phyloP scores from a whole-genome alignment of 805 yeast species.

The Lipomyces kockii region DNA sequence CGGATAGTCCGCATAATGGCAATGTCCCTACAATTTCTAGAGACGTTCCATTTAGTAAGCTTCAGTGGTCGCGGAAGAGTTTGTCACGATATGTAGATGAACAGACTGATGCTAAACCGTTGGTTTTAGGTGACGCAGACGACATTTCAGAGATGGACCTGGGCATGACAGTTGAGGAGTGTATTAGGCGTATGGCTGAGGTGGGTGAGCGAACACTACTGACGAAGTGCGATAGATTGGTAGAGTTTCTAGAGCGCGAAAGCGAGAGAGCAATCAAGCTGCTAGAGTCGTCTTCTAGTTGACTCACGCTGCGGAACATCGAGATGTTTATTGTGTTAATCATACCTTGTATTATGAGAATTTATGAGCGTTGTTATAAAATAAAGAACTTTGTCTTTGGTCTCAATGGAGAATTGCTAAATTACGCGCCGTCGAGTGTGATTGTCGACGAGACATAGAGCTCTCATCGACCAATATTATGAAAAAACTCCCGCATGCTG shows the following conservation, averaged over 20 bases:
- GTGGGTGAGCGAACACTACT: conserved; percentile 57
- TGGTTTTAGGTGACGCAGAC: not conserved
- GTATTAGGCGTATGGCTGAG: conserved; percentile 63
- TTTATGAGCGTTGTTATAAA: not conserved
- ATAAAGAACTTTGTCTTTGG: not conserved
- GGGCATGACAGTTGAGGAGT: conserved; percentile 69
- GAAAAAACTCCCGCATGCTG: too few species aligned
- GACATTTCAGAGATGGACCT: conserved; percentile 54
- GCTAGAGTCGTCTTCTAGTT: conserved; percentile 36
- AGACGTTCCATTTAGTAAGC: not conserved
- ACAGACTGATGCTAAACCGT: not conserved
- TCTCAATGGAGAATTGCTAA: not conserved
- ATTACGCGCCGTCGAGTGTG: not conserved
- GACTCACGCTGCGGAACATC: not conserved
- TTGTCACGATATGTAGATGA: not conserved
- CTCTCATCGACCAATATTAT: too few species aligned
- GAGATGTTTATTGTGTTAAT: not conserved
- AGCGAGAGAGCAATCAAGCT: conserved; percentile 55
- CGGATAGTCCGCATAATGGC: conserved; percentile 6
- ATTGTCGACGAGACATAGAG: too few species aligned
- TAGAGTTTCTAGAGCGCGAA: conserved; percentile 54
- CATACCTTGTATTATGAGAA: not conserved
- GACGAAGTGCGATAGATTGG: conserved; percentile 54
- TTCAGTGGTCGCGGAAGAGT: not conserved
- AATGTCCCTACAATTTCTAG: not conserved